phyloP scores from a whole-genome alignment of 495 filamentous ascomycete species.

The Podospora conica region DNA sequence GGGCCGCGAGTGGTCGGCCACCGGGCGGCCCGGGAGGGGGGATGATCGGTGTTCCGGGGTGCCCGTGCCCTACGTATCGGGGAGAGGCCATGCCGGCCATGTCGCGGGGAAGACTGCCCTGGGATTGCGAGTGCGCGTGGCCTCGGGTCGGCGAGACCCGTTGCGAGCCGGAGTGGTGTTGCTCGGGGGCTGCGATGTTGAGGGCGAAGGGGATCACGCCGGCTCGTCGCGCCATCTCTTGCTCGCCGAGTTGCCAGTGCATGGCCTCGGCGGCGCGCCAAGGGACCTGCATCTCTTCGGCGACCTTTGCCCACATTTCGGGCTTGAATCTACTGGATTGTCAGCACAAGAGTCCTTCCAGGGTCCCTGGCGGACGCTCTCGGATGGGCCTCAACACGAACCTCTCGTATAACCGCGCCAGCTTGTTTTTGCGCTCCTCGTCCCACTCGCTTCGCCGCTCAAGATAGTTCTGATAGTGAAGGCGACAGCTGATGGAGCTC shows the following conservation, averaged over 20 bases:
- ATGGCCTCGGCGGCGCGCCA: conserved; percentile 95
- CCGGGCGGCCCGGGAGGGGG: conserved; percentile 18
- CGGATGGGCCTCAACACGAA: conserved; percentile 37
- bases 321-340: conserved; percentile 69
- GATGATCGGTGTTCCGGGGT: conserved; percentile 13
- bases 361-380: neutral
- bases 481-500: conserved; percentile 84
- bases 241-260: conserved; percentile 95
- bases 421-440: conserved; percentile 94
- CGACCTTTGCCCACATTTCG: conserved; percentile 94
- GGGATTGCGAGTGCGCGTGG: conserved; percentile 43
- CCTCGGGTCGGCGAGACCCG: conserved; percentile 30
- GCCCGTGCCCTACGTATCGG: conserved; percentile 30
- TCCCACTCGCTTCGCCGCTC: conserved; percentile 90
- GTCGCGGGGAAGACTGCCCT: conserved; percentile 40
- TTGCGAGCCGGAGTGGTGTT: conserved; percentile 31
- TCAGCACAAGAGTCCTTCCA: conserved; percentile 14
- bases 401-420: conserved; percentile 93
- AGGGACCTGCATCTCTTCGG: conserved; percentile 90
- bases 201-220: conserved; percentile 74
- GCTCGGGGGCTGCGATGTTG: conserved; percentile 54
- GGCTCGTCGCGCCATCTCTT: conserved; percentile 87
- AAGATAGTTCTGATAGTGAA: conserved; percentile 97
- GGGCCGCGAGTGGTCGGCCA: conserved; percentile 28
- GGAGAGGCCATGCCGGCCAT: conserved; percentile 27